These are phyloP conservation scores for Verticillium klebahnii DNA, from an alignment of 2,329 filamentous ascomycete genomes.

Conservation along the genomic window DNA sequence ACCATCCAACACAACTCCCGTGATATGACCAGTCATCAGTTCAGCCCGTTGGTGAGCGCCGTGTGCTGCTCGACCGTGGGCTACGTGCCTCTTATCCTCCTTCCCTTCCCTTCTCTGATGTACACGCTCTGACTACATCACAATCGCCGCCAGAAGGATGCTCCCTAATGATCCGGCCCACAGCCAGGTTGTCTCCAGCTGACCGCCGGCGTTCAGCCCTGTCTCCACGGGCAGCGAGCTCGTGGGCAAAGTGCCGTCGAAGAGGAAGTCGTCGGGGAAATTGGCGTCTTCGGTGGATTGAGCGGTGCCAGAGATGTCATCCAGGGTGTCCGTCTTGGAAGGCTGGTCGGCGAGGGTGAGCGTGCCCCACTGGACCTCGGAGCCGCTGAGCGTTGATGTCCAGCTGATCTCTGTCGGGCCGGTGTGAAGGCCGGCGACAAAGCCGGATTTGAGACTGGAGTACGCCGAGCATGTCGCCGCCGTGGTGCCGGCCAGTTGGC, in stretches of 20 bases:
- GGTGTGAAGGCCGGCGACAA: constrained; percentile 30
- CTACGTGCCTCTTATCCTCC: neutral
- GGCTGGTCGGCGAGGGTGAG: constrained; percentile 37
- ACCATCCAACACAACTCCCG: neutral
- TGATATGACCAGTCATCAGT: neutral
- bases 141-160: neutral
- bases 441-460: constrained; percentile 36
- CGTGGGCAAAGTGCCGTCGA: constrained; percentile 12
- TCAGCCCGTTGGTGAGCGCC: neutral
- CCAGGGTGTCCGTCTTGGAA: constrained; percentile 15
- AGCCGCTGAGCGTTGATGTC: constrained; percentile 37
- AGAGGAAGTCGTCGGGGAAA: constrained; percentile 5
- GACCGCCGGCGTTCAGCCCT: constrained; percentile 7
- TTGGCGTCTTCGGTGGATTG: neutral
- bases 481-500: constrained; percentile 35
- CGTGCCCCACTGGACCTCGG: constrained; percentile 37
- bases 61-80: neutral
- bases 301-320: neutral
- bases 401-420: constrained; percentile 40
- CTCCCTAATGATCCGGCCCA: constrained; percentile 5
- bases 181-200: constrained; percentile 1
- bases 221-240: constrained; percentile 10
- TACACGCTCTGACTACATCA: neutral
- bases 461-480: constrained; percentile 44
- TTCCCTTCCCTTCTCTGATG: neutral